These are phyloP conservation scores for Ceratocystis harringtonii DNA, from an alignment of 2,329 filamentous ascomycete species.

Conservation along the genomic window DNA sequence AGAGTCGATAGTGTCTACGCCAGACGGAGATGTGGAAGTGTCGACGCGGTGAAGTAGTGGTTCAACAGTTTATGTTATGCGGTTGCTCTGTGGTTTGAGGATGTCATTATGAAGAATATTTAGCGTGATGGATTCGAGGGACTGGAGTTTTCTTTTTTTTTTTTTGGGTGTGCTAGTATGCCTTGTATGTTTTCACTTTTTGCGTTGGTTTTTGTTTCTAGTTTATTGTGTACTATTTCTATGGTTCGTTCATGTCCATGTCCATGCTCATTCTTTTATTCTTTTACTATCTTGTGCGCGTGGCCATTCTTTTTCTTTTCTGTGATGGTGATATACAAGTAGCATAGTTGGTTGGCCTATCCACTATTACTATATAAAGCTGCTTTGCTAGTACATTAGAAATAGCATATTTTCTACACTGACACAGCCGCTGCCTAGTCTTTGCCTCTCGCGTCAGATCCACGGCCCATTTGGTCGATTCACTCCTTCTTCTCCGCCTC, in stretches of 20 bases:
- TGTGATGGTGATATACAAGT: no score
- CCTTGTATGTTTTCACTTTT: slow-evolving; percentile 1
- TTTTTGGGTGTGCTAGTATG: no score
- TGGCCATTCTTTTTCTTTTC: background rate
- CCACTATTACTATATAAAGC: no score
- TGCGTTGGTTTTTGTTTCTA: slow-evolving; percentile 13
- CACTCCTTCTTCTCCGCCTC: slow-evolving; percentile 21
- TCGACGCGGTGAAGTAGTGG: slow-evolving; percentile 6
- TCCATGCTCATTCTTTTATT: slow-evolving; percentile 1
- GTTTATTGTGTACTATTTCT: slow-evolving; percentile 5
- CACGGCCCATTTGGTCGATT: no score
- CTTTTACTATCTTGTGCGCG: background rate
- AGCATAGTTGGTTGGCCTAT: no score
- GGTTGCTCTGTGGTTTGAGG: slow-evolving; percentile 4
- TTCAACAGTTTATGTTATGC: background rate
- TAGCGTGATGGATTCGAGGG: no score
- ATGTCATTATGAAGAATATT: no score
- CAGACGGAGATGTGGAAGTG: slow-evolving; percentile 13
- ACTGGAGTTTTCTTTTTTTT: no score
- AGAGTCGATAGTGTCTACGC: slow-evolving; percentile 14
- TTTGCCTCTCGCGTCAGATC: no score
- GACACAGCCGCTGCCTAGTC: no score
- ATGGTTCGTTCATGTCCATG: background rate
- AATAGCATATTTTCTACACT: background rate
- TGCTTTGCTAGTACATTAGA: background rate